Base-by-base conservation (phyloP, 139 green algal species). In the Tetraselmis chui region DNA sequence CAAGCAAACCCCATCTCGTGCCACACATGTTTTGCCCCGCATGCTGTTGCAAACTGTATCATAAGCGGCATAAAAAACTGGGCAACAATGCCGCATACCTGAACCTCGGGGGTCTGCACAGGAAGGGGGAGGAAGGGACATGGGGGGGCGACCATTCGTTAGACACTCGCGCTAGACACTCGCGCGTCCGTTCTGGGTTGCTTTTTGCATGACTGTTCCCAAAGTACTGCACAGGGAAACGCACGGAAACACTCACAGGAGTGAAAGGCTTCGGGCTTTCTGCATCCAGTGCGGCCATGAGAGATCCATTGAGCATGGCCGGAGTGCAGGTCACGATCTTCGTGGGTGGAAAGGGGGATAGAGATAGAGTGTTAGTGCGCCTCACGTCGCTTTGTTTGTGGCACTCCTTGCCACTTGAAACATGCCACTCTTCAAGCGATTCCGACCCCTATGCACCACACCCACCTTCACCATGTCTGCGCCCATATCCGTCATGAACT, bases 391-490 rank as follows among this genome's bases (percentile, higher is more conserved):
- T 25, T 18, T 67, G 18, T 67, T 67, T 18, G 45, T 5, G 5
- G 45, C 5, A 67, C 5, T 5, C 45, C 11, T 5, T 67, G 45
- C 45, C 11, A 67, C 18, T 5, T 67, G 5, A 67, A 67, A 18
- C 45, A 25, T 5, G 45, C 11, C 18, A 25, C 11, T 18, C 5
- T 67, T 67, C 18, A 67, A 18, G 45, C n/a, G n/a, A n/a, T n/a
- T n/a, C n/a, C n/a, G n/a, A n/a, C n/a, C n/a, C n/a, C n/a, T n/a
- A 67, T 67, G 11, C 45, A 67, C n/a, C 78, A 82, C 26, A 29
- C 84, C 26, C 80, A 89, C 88, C 84, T 88, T 85, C 82, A 90
- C 80, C 81, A 90, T 86, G 31, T 86, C 77, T 2, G 84, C 80
- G 76, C 90, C 88, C 76, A 91, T 89, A 0, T 86, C 59, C 18